Evolutionary conservation across 2,329 filamentous ascomycete species (phyloP), one percentile per base, ranked within the genome.

Genomic region (Colletotrichum magnum): DNA sequence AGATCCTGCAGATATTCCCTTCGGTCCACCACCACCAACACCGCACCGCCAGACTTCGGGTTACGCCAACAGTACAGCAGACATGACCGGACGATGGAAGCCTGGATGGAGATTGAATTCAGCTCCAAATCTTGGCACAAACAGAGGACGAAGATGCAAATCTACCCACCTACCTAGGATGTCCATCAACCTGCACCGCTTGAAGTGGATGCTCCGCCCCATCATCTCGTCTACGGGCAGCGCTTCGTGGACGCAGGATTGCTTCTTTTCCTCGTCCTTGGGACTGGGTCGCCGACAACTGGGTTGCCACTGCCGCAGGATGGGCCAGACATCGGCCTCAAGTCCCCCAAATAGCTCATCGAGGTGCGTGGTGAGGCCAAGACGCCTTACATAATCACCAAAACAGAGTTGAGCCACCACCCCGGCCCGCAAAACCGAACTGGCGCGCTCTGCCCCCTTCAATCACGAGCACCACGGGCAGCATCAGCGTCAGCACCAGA

Each of bases 191-290:
- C 32, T 36, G 32, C 32, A 9, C 32, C 10, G 32, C 32, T 36
- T 10, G 7, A 10, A 36, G 32, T 36, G 21, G 47, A 50, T 16
- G 50, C 59, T 62, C 24, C 59, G 59, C 66, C 66, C 62, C 62
- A 66, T 69, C 66, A 66, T 69, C 66, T 69, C 50, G 50, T 69
- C 51, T 69, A 60, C 66, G 62, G 66, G 56, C 66, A 69, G 66
- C 54, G 15, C 5, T 57, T 26, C 15, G 6, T 26, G 50, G 47
- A 36, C 47, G 66, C 61, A 64, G 61, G 36, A 48, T 41, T 48
- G 10, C 24, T 54, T 48, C 45, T 51, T 18, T 51, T 18, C 47
- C 47, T 21, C 13, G 47, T 50, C 47, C 47, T 50, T 50, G 47
- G 47, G 47, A 50, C 9, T 24, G 18, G n/a, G 16, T 47, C 45